phyloP scores from a whole-genome alignment of 495 filamentous ascomycete genomes.

The Tuber melanosporum region DNA sequence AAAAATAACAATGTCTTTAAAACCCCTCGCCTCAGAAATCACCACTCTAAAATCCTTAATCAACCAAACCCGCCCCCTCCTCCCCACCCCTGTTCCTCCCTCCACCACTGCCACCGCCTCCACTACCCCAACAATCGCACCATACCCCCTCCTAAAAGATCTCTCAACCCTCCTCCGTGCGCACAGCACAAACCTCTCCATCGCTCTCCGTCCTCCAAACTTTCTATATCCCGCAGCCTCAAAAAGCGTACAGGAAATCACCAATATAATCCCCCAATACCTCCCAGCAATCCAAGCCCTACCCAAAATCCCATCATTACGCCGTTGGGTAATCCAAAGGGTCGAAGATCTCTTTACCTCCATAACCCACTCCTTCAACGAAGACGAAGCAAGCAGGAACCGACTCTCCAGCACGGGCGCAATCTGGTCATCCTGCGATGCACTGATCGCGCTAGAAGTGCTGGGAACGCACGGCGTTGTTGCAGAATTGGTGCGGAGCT shows the following conservation, averaged over 20 bases:
- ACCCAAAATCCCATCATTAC: constrained; percentile 16
- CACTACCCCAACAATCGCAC: background rate
- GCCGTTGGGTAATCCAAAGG: constrained; percentile 9
- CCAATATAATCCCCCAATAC: constrained; percentile 29
- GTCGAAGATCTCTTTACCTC: constrained; percentile 30
- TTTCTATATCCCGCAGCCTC: constrained; percentile 32
- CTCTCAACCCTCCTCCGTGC: constrained; percentile 27
- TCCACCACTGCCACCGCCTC: background rate
- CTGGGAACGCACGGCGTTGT: constrained; percentile 51
- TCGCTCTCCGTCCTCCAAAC: constrained; percentile 38
- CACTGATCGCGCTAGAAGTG: constrained; percentile 46
- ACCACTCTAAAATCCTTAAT: background rate
- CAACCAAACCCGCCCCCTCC: background rate
- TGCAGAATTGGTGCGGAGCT: constrained; percentile 48
- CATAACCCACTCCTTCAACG: constrained; percentile 28
- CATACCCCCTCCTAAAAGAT: background rate
- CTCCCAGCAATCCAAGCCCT: constrained; percentile 23
- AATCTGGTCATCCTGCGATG: constrained; percentile 52
- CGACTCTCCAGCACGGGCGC: constrained; percentile 33
- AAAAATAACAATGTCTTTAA: background rate
- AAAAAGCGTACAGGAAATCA: constrained; percentile 30
- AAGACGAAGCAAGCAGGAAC: constrained; percentile 22
- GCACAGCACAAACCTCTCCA: constrained; percentile 39
- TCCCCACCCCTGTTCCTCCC: background rate
- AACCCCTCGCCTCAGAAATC: background rate